Evolutionary conservation across 2,329 filamentous ascomycete genomes (phyloP).

Genomic region (Pseudohalonectria lignicola): DNA sequence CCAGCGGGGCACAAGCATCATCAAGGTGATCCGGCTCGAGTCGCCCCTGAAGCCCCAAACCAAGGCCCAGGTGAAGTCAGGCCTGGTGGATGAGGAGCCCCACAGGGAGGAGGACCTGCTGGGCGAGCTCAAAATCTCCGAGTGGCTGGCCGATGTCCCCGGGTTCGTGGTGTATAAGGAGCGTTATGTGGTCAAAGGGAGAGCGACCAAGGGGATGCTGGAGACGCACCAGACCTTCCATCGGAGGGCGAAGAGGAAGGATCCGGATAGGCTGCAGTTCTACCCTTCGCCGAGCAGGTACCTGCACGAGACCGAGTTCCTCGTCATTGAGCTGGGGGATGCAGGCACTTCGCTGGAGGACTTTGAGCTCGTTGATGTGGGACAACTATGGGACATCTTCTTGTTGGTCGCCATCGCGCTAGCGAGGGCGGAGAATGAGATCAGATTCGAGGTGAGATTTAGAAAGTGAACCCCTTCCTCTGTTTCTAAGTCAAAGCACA

Average conservation of each 20-base stretch:
- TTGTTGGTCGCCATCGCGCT: constrained; percentile 49
- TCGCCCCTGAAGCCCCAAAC: constrained; percentile 48
- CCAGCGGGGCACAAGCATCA: constrained; percentile 48
- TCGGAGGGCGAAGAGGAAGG: constrained; percentile 38
- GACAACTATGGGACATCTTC: constrained; percentile 53
- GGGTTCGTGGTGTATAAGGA: constrained; percentile 58
- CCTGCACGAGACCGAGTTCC: constrained; percentile 43
- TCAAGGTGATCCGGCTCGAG: constrained; percentile 51
- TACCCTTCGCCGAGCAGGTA: constrained; percentile 53
- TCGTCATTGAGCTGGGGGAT: constrained; percentile 53
- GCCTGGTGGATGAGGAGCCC: constrained; percentile 47
- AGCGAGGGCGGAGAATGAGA: constrained; percentile 44
- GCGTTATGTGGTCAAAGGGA: constrained; percentile 47
- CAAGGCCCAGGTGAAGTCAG: constrained; percentile 40
- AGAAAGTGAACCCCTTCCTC: neutral
- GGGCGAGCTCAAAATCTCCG: constrained; percentile 51
- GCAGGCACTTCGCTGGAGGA: constrained; percentile 51
- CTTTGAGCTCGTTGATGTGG: constrained; percentile 33
- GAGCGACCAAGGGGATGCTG: constrained; percentile 38
- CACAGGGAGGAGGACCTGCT: constrained; percentile 42
- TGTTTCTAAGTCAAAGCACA: too few species aligned
- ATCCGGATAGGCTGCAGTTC: constrained; percentile 45
- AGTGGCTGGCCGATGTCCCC: constrained; percentile 51
- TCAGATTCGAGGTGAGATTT: constrained; percentile 45
- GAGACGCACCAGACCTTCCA: constrained; percentile 51